Percentiles rank a stretch among this genome's conserved stretches.
Evolutionary conservation across 192 early-diverging fungal species (phyloP).

Genomic region (Coemansia sp.): DNA sequence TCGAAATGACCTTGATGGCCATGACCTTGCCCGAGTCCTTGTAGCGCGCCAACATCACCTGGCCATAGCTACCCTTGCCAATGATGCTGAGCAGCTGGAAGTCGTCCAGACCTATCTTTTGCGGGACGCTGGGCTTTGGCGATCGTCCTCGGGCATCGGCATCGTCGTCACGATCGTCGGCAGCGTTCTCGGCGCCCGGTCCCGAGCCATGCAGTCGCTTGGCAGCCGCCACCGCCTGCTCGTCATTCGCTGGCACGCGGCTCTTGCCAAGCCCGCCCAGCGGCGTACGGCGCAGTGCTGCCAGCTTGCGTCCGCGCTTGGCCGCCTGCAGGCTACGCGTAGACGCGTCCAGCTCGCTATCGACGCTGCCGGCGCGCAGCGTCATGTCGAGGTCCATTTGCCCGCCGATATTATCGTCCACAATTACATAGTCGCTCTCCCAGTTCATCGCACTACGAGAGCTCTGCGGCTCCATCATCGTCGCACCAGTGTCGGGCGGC

Average conservation of each 20-base stretch:
- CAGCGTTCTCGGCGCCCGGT: slow-evolving; percentile 56
- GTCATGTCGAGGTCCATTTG: slow-evolving; percentile 33
- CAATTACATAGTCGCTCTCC: slow-evolving; percentile 46
- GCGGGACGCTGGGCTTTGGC: not conserved
- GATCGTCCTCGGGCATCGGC: slow-evolving; percentile 56
- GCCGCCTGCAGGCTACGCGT: slow-evolving; percentile 8
- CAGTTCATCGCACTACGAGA: slow-evolving; percentile 5
- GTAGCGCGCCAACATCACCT: slow-evolving; percentile 69
- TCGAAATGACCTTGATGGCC: slow-evolving; percentile 73
- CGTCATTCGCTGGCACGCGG: slow-evolving; percentile 18
- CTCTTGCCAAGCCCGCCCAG: slow-evolving; percentile 34
- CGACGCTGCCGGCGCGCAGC: slow-evolving; percentile 25
- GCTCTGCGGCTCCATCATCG: slow-evolving; percentile 8
- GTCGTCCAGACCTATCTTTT: slow-evolving; percentile 48
- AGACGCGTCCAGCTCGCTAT: slow-evolving; percentile 21
- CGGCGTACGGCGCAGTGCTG: slow-evolving; percentile 23
- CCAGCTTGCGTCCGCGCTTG: slow-evolving; percentile 37
- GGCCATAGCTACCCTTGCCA: slow-evolving; percentile 74
- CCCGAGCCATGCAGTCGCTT: slow-evolving; percentile 8
- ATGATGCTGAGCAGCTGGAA: slow-evolving; percentile 72
- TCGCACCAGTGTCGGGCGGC: slow-evolving; percentile 29
- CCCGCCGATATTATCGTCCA: slow-evolving; percentile 15
- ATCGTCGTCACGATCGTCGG: slow-evolving; percentile 55
- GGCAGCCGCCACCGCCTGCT: slow-evolving; percentile 37
- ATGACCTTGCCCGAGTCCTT: slow-evolving; percentile 63